Percentiles rank a stretch among this genome's conserved stretches.
Evolutionary conservation across 257 asterid genomes (phyloP).

Genomic region (Ilex aquifolium): DNA sequence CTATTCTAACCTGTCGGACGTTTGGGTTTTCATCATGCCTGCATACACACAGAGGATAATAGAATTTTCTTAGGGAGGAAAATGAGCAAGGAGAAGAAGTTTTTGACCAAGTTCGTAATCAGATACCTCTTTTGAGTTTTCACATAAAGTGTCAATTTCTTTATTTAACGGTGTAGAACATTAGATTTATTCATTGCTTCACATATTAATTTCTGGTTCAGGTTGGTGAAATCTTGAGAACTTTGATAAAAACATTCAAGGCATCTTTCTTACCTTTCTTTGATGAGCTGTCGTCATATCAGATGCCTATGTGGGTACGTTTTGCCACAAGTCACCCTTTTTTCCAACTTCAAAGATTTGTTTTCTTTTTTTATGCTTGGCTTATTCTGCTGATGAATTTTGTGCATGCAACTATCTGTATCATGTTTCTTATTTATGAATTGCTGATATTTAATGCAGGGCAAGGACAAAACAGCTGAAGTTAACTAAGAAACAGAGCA

Average conservation of each 20-base stretch:
- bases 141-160: background rate
- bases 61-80: slow-evolving; percentile 95
- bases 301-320: slow-evolving; percentile 99
- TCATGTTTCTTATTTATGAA: too few species aligned
- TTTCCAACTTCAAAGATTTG: background rate
- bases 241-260: slow-evolving; percentile 85
- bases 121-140: background rate
- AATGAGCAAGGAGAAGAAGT: slow-evolving; percentile 98
- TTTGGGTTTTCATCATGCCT: too few species aligned
- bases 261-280: slow-evolving; percentile 92
- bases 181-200: background rate
- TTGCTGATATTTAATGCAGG: slow-evolving; percentile 34
- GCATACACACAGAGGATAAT: too few species aligned
- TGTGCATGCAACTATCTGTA: background rate
- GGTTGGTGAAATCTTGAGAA: slow-evolving; percentile 95
- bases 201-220: slow-evolving; percentile 11
- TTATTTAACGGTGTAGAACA: background rate
- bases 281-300: slow-evolving; percentile 73
- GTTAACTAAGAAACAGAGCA: too few species aligned
- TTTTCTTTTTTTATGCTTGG: background rate
- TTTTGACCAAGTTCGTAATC: slow-evolving; percentile 77
- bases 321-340: background rate
- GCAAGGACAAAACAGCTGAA: slow-evolving; percentile 90
- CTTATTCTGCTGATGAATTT: background rate
- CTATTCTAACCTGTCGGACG: too few species aligned